Evolutionary conservation across 768 basidiomycete genomes (phyloP), one percentile per base, ranked within the genome.

Genomic region (Rhizopogon vesiculosus): DNA sequence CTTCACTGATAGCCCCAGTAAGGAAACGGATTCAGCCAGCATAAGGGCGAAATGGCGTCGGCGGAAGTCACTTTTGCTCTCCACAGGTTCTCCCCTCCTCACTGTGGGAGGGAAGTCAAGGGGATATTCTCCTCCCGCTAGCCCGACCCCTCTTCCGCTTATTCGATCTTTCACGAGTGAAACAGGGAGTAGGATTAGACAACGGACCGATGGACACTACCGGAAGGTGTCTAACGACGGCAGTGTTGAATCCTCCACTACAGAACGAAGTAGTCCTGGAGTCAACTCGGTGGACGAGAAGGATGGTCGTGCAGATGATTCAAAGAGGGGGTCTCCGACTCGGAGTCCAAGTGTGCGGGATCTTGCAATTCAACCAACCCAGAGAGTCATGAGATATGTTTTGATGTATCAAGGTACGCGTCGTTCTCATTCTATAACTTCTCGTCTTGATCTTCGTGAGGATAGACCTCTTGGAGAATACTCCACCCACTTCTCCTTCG

Each of bases 301-400:
- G 19, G 6, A 38, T 3, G 35, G 53, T 44, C 46, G 12, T 33
- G 48, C 31, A n/a, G 19, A 28, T 1, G 59, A 54, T 38, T 2
- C 18, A 41, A 41, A 56, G 39, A 46, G 51, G 40, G 56, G 38
- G 18, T 54, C 31, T 8, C 62, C 57, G 19, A 51, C 45, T 53
- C 61, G 67, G 41, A 71, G 57, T 50, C 58, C 63, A 3, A 67
- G 67, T 31, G 73, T 84, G 22, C 72, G 83, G 51, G 86, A 87
- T 55, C 64, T 87, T 29, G 83, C 84, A 2, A 85, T 87, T 52
- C 71, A 81, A 59, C 85, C 85, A 16, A 77, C 79, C 13, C 84
- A 87, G 63, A 73, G 86, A 18, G 76, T 85, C n/a, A 79, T 79
- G 68, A 74, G 85, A 57, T 86, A 86, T 64, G 81, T 80, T 2